A percentile compares a stretch with the other conserved stretches of the same genome.
phyloP scores from a whole-genome alignment of 2,329 filamentous ascomycete genomes.

The Fusarium poae region DNA sequence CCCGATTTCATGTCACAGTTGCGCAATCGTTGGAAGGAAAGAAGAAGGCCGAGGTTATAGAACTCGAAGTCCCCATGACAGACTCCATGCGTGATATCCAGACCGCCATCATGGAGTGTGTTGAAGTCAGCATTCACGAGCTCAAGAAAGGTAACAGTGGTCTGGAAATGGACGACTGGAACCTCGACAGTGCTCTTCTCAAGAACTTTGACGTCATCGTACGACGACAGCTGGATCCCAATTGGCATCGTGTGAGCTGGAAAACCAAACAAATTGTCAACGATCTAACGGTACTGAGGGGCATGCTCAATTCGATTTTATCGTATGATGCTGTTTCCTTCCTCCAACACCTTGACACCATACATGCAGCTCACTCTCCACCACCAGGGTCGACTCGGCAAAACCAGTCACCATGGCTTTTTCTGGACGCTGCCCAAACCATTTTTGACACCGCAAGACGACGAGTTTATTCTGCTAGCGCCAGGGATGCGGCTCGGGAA shows the following conservation, averaged over 20 bases:
- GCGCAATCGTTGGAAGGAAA: slow-evolving; percentile 90
- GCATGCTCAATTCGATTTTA: slow-evolving; percentile 84
- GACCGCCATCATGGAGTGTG: slow-evolving; percentile 93
- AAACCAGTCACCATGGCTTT: slow-evolving; percentile 94
- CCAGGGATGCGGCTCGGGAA: slow-evolving; percentile 64
- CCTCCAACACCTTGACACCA: slow-evolving; percentile 92
- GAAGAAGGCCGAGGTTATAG: slow-evolving; percentile 95
- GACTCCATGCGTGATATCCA: slow-evolving; percentile 94
- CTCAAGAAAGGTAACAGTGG: slow-evolving; percentile 91
- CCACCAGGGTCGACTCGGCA: slow-evolving; percentile 88
- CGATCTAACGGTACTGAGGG: slow-evolving; percentile 85
- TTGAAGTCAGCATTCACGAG: slow-evolving; percentile 93
- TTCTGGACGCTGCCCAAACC: slow-evolving; percentile 92
- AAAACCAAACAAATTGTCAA: slow-evolving; percentile 95
- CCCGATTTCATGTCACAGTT: slow-evolving; percentile 91
- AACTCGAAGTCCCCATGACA: slow-evolving; percentile 96
- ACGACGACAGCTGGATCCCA: slow-evolving; percentile 89
- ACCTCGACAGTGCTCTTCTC: slow-evolving; percentile 89
- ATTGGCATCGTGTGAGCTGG: slow-evolving; percentile 97
- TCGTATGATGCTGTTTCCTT: slow-evolving; percentile 92
- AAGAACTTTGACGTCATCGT: slow-evolving; percentile 93
- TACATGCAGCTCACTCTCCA: slow-evolving; percentile 90
- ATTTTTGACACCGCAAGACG: slow-evolving; percentile 92
- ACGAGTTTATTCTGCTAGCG: slow-evolving; percentile 83
- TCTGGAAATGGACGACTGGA: slow-evolving; percentile 97